Percentiles rank a stretch among this genome's conserved stretches.
phyloP scores from a whole-genome alignment of 768 basidiomycete genomes.

The Amanita molliuscula region DNA sequence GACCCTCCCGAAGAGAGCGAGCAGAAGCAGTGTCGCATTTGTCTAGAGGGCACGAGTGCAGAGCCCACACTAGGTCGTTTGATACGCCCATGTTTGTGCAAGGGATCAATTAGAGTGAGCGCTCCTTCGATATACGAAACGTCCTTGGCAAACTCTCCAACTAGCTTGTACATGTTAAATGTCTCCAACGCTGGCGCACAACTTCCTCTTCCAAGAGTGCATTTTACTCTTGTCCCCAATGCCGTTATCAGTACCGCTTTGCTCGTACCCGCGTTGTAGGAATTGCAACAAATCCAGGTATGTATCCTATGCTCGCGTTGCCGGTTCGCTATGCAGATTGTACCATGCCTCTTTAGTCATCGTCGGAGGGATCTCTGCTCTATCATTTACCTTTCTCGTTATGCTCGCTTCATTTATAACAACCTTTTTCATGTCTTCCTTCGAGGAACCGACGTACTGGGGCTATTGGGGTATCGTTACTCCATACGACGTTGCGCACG shows the following conservation, averaged over 20 bases:
- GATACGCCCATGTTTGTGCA: constrained; percentile 75
- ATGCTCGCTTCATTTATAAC: constrained; percentile 63
- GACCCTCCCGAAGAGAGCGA: constrained; percentile 12
- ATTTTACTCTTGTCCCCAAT: constrained; percentile 77
- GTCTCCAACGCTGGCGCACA: constrained; percentile 67
- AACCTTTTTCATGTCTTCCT: constrained; percentile 50
- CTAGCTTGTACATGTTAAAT: constrained; percentile 74
- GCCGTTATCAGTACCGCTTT: constrained; percentile 69
- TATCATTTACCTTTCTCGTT: constrained; percentile 56
- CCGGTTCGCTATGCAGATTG: constrained; percentile 1
- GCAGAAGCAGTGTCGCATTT: constrained; percentile 77
- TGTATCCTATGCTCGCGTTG: constrained; percentile 11
- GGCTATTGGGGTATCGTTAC: constrained; percentile 35
- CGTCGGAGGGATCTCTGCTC: constrained; percentile 47
- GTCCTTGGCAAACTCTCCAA: constrained; percentile 10
- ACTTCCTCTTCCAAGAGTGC: constrained; percentile 49
- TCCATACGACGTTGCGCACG: constrained; percentile 47
- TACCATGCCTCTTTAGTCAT: constrained; percentile 35
- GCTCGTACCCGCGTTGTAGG: constrained; percentile 61
- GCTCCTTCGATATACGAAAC: constrained; percentile 4
- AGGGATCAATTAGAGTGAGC: constrained; percentile 62
- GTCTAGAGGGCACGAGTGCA: constrained; percentile 56
- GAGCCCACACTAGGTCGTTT: constrained; percentile 59
- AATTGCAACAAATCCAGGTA: constrained; percentile 70
- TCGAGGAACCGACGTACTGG: constrained; percentile 41